Conservation (phyloP, 1,139 yeast genomes). For the Yamadazyma buinensis region DNA sequence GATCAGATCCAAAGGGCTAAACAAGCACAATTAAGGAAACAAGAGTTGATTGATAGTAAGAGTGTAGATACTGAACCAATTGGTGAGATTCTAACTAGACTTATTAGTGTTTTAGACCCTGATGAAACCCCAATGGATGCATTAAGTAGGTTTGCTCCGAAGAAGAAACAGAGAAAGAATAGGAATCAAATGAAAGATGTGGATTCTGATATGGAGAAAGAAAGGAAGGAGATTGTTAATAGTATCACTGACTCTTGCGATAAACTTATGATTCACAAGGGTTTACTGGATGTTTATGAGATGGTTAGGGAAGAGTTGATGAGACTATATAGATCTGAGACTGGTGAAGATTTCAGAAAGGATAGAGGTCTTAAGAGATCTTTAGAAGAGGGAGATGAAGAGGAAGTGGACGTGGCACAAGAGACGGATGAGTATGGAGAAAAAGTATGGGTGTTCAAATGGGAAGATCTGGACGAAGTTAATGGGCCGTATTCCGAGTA, state of each 20-base stretch:
- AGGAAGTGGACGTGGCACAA: conserved; percentile 10
- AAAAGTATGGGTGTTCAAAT: conserved; percentile 57
- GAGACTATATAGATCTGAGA: conserved; percentile 46
- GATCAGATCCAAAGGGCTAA: conserved; percentile 53
- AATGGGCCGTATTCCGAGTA: conserved; percentile 58
- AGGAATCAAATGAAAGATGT: not conserved
- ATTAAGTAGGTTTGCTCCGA: conserved; percentile 40
- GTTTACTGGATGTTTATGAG: conserved; percentile 48
- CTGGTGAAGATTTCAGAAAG: conserved; percentile 38
- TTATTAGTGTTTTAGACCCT: conserved; percentile 48
- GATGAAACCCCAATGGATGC: conserved; percentile 68
- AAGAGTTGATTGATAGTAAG: conserved; percentile 4
- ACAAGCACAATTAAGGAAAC: conserved; percentile 32
- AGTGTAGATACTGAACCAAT: conserved; percentile 7
- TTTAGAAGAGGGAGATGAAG: conserved; percentile 11
- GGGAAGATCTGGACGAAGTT: conserved; percentile 49
- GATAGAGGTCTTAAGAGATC: conserved; percentile 21
- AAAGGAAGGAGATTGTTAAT: conserved; percentile 26
- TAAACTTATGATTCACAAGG: conserved; percentile 35
- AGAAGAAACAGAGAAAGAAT: conserved; percentile 16
- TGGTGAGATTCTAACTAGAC: conserved; percentile 24
- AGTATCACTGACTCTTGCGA: conserved; percentile 52
- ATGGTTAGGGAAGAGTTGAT: conserved; percentile 56
- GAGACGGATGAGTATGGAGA: conserved; percentile 23
- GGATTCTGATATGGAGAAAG: conserved; percentile 14